These are phyloP conservation scores for Hanseniaspora uvarum DNA, from an alignment of 1,139 yeast genomes.

Conservation along the genomic window DNA sequence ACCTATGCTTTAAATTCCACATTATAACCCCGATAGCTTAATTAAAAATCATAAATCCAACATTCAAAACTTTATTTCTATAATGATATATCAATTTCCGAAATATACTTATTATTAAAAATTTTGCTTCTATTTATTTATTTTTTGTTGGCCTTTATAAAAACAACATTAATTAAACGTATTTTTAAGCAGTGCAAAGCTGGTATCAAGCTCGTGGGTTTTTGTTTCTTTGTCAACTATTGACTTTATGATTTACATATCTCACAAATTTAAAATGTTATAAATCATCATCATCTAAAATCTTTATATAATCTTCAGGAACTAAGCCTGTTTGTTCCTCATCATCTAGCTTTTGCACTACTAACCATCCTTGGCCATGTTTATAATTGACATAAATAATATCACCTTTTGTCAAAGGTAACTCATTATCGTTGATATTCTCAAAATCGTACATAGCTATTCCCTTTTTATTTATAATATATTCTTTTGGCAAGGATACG, in stretches of 20 bases:
- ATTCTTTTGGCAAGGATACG: conserved; percentile 28
- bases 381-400: conserved; percentile 74
- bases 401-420: conserved; percentile 70
- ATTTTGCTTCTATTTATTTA: conserved; percentile 8
- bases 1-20: no score
- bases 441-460: conserved; percentile 78
- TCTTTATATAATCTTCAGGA: conserved; percentile 86
- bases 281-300: conserved; percentile 30
- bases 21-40: no score
- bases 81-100: conserved; percentile 18
- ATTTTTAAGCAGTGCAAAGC: not conserved
- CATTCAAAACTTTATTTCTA: conserved; percentile 23
- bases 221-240: not conserved
- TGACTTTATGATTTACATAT: not conserved
- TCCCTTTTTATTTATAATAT: conserved; percentile 47
- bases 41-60: no score
- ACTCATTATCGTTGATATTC: conserved; percentile 92
- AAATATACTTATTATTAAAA: conserved; percentile 10
- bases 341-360: conserved; percentile 42
- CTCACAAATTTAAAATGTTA: not conserved
- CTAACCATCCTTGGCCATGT: conserved; percentile 98
- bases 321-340: conserved; percentile 62
- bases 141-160: no score
- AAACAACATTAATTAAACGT: not conserved
- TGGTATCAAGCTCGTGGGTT: not conserved